phyloP scores from a whole-genome alignment of 805 yeast species.

The Scheffersomyces spartinae region DNA sequence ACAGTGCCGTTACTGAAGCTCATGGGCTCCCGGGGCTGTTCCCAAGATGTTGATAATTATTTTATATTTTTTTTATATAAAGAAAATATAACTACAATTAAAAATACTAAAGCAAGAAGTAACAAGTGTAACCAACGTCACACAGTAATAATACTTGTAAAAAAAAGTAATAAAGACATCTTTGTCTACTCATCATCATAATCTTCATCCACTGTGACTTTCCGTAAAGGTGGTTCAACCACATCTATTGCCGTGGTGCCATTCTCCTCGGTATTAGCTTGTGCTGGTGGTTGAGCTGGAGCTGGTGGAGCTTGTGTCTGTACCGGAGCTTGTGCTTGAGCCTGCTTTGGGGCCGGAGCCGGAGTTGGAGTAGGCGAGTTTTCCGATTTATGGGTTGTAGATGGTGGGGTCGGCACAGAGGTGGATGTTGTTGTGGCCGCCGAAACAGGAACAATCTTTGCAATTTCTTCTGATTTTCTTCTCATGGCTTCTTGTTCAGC shows the following conservation, averaged over 20 bases:
- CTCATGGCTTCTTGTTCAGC: too few relatives aligned
- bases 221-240: conserved; percentile 3
- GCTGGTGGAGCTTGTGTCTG: conserved; percentile 3
- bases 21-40: too few relatives aligned
- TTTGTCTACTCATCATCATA: conserved; percentile 2
- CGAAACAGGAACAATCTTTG: conserved; percentile 1
- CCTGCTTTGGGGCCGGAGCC: too few relatives aligned
- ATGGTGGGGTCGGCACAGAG: conserved; percentile 1
- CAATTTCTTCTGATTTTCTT: too few relatives aligned
- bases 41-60: too few relatives aligned
- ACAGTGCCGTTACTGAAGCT: too few relatives aligned
- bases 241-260: conserved; percentile 3
- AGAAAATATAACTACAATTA: too few relatives aligned
- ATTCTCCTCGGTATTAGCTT: conserved; percentile 2
- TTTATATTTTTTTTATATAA: too few relatives aligned
- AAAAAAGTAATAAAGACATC: conserved; percentile 3
- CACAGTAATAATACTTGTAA: conserved; percentile 1
- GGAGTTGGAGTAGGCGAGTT: conserved; percentile 4
- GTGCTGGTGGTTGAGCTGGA: conserved; percentile 4
- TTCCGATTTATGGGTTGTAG: conserved; percentile 2
- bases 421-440: conserved; percentile 1
- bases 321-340: conserved; percentile 1
- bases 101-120: too few relatives aligned
- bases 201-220: conserved; percentile 3
- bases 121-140: conserved; percentile 1